Base-by-base conservation (phyloP, 2,329 filamentous ascomycete species). In the Colletotrichum noveboracense region DNA sequence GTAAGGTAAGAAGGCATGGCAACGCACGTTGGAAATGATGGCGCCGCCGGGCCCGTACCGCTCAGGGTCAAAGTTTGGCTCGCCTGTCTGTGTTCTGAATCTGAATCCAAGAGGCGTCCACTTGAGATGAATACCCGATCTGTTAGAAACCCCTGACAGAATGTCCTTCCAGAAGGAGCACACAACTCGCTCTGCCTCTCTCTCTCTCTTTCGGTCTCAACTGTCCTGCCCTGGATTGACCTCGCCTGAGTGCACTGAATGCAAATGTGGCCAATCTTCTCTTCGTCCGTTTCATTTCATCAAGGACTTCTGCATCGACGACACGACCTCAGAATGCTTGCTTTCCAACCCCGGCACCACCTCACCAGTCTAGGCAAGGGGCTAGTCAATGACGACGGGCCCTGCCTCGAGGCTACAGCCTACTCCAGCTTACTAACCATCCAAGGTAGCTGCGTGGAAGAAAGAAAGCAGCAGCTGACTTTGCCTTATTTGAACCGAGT, bases 1-100 rank as follows among this genome's bases (percentile, higher is more conserved):
- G 10, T 13, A 48, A 55, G 18, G 56, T 32, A 24, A 48, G 43
- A 38, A 38, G 65, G 30, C 66, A 68, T 43, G 66, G 66, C 66
- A 69, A 32, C 18, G 55, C 65, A 68, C 36, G 55, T 52, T 36
- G 24, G 61, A 61, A 43, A 55, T 36, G 38, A 64, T 58, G 48
- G 43, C 71, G 71, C 66, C 38, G 66, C 66, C 55, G 71, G 66
- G 58, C 24, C 71, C 24, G 68, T 75, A 66, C 72, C 68, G 72
- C 56, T 43, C 68, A 71, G 68, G 16, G 69, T 62, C 67, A 75
- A 43, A 71, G 58, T 64, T 52, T 73, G 43, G 74, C 30, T 65
- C 43, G 74, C n/a, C 26, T 65, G 56, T 68, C 36, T 16, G 55
- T 62, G 30, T 71, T 61, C 58, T 66, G 61, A 72, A 66, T 48